Base-by-base conservation (phyloP, 345 rosid genomes). In the Rhodamnia argentea region DNA sequence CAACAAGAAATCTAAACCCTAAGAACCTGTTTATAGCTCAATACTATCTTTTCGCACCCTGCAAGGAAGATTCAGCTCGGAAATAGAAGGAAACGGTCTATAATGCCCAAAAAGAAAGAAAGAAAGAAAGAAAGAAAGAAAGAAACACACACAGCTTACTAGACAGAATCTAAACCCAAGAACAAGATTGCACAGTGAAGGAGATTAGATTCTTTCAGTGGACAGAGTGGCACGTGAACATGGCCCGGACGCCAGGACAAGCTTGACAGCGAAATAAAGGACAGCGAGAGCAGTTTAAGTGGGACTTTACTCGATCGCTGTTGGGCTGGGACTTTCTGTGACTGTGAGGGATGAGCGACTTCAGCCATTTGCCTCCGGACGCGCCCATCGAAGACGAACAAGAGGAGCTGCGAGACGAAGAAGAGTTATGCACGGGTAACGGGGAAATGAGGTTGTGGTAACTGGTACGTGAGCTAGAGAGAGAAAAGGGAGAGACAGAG, bases 241-340 rank as follows among this genome's bases (percentile, higher is more conserved):
- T 18, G 47, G 40, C 47, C 47, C 47, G 47, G 32, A 5, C 47
- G 10, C 20, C 78, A 70, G 7, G 57, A 22, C 58, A 20, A 3
- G 58, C 58, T 23, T 10, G 23, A 57, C 44, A 42, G 10, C 18
- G 54, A 12, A 60, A 86, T 52, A n/a, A n/a, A 18, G 29, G 81
- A n/a, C 54, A 37, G 24, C n/a, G 18, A 24, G 15, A 40, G 40
- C 42, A 59, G 53, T 22, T 13, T 13, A 22, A 84, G 23, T 13
- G 29, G 29, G 22, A 13, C 78, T 86, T 90, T 90, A 95, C 98
- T 9, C 86, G 92, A 52, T 92, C 93, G n/a, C 26, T 51, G 57
- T n/a, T 15, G 50, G 86, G 56, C 18, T 83, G 85, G 59, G 82
- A 54, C 85, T 86, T 86, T 27, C 55, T 83, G 83, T 52, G 82